These are phyloP conservation scores for Botryotinia globosa DNA, from an alignment of 2,329 filamentous ascomycete species.

Conservation along the genomic window DNA sequence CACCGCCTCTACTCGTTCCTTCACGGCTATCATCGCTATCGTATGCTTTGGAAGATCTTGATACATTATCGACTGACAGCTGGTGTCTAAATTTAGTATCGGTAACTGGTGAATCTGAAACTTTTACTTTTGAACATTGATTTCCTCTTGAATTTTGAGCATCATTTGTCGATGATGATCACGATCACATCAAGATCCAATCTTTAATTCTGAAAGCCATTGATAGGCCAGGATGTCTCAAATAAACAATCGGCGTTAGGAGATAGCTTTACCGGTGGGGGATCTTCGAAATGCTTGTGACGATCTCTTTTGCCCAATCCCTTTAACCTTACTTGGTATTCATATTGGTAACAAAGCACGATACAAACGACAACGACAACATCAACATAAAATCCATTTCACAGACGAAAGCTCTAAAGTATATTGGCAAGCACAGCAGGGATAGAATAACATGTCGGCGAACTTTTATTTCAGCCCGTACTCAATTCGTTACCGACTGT, in stretches of 20 bases:
- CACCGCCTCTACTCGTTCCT: background rate
- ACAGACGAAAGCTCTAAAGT: background rate
- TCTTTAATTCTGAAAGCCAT: background rate
- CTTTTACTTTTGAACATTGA: background rate
- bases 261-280: background rate
- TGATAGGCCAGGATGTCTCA: background rate
- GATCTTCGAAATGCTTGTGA: constrained; percentile 1
- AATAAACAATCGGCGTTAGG: background rate
- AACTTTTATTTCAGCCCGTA: background rate
- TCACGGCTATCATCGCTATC: background rate
- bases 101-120: background rate
- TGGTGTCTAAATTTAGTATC: background rate
- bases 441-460: background rate
- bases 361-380: background rate
- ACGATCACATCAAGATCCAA: background rate
- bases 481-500: background rate
- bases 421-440: background rate
- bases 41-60: background rate
- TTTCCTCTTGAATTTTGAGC: background rate
- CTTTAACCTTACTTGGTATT: background rate
- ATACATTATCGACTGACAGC: background rate
- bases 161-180: background rate
- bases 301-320: background rate
- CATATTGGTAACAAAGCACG: background rate
- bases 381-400: background rate